phyloP scores from a whole-genome alignment of 2,329 filamentous ascomycete genomes.

The Penicillium sp. region DNA sequence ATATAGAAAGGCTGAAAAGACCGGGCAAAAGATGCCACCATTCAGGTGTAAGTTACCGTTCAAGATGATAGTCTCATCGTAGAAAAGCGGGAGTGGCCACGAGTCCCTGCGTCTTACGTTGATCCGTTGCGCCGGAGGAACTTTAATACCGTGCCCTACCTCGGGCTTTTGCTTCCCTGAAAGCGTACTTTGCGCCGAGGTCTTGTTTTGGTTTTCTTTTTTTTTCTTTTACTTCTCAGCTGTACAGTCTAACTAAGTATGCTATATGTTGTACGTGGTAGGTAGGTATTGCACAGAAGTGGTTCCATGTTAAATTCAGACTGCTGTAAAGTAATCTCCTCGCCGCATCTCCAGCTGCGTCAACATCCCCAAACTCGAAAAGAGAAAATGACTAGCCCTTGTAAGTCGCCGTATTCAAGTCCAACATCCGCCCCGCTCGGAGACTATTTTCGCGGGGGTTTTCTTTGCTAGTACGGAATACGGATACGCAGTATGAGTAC shows the following conservation, averaged over 20 bases:
- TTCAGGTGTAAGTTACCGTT: background rate
- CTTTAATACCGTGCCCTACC: no score
- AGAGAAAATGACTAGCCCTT: background rate
- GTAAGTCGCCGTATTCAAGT: conserved; percentile 23
- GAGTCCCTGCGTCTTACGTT: conserved; percentile 23
- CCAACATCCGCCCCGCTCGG: conserved; percentile 22
- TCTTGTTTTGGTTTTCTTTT: no score
- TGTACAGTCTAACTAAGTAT: no score
- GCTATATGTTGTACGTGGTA: no score
- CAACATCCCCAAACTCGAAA: background rate
- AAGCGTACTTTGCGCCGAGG: conserved; percentile 10
- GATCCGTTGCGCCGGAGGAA: no score
- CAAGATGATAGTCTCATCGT: background rate
- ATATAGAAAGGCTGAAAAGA: no score
- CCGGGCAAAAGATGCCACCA: background rate
- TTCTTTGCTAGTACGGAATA: no score
- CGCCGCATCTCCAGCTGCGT: background rate
- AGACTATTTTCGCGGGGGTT: conserved; percentile 14
- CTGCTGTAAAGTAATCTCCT: background rate
- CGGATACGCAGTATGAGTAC: background rate
- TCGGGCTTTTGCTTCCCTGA: background rate
- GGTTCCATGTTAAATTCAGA: background rate
- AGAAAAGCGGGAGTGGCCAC: conserved; percentile 13
- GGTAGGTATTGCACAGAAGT: no score
- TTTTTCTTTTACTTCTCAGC: background rate